phyloP scores from a whole-genome alignment of 2,329 filamentous ascomycete species.

The Dactylellina leptospora region DNA sequence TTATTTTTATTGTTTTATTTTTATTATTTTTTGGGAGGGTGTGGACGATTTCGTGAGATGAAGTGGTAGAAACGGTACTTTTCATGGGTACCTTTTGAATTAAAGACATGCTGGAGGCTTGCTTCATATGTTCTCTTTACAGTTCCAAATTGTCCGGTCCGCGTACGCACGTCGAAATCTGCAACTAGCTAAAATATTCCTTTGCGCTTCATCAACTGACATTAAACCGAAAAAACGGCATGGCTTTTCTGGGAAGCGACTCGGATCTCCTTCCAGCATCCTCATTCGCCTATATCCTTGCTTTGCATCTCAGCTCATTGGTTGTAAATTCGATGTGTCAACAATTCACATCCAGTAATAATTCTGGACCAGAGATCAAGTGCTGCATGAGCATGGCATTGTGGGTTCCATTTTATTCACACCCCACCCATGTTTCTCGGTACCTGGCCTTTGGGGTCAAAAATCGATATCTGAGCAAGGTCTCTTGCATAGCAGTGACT shows the following conservation, averaged over 20 bases:
- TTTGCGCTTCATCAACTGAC: constrained; percentile 36
- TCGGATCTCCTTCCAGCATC: constrained; percentile 51
- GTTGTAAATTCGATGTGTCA: constrained; percentile 53
- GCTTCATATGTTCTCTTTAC: constrained; percentile 30
- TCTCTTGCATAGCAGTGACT: constrained; percentile 43
- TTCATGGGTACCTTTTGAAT: constrained; percentile 13
- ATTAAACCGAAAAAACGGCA: constrained; percentile 53
- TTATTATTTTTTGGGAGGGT: constrained; percentile 18
- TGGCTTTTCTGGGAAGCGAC: constrained; percentile 50
- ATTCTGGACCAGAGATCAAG: constrained; percentile 25
- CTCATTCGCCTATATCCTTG: constrained; percentile 51
- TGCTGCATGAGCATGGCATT: constrained; percentile 44
- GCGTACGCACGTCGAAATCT: constrained; percentile 30
- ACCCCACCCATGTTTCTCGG: constrained; percentile 45
- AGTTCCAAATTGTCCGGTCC: constrained; percentile 15
- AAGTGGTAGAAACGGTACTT: constrained; percentile 1
- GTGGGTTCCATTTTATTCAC: constrained; percentile 34
- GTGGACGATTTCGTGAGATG: constrained; percentile 13
- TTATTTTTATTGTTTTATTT: no score
- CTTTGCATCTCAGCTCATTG: constrained; percentile 47
- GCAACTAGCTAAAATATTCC: constrained; percentile 28
- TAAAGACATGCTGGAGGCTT: constrained; percentile 5
- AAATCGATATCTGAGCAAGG: constrained; percentile 48
- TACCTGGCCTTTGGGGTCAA: constrained; percentile 51
- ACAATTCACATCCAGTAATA: constrained; percentile 28